Evolutionary conservation across 78 protist genomes (phyloP).

Genomic region (Pigoraptor vietnamica): DNA sequence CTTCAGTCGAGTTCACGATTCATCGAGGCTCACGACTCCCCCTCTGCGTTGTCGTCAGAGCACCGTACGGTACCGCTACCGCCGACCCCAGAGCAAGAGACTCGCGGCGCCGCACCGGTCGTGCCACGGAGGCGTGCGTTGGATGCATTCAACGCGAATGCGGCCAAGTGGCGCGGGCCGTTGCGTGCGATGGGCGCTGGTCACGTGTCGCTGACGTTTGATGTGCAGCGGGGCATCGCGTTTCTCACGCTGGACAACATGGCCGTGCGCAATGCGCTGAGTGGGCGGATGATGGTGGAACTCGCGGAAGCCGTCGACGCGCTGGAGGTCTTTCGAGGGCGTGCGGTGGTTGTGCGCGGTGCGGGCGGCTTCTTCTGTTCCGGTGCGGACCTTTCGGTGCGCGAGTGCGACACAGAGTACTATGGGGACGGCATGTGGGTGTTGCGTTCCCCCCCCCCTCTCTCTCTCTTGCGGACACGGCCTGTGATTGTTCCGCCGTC

Average conservation of each 20-base stretch:
- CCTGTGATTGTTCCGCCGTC: background rate
- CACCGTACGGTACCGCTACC: too few relatives aligned
- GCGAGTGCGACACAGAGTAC: background rate
- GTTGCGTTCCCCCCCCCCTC: background rate
- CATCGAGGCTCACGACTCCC: too few relatives aligned
- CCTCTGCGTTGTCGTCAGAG: too few relatives aligned
- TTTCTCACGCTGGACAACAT: background rate
- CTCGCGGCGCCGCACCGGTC: too few relatives aligned
- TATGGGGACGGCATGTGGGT: background rate
- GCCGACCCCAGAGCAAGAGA: too few relatives aligned
- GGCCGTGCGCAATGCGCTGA: background rate
- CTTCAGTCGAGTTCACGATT: too few relatives aligned
- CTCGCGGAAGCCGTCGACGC: slow-evolving; percentile 13
- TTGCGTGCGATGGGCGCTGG: background rate
- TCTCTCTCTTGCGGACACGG: background rate
- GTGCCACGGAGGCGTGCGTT: too few relatives aligned
- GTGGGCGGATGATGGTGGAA: slow-evolving; percentile 15
- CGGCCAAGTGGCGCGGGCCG: too few relatives aligned
- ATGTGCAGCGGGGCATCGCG: background rate
- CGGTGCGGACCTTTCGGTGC: slow-evolving; percentile 7
- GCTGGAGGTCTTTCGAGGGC: background rate
- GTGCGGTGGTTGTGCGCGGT: slow-evolving; percentile 9
- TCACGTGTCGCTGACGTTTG: background rate
- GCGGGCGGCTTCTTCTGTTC: slow-evolving; percentile 17
- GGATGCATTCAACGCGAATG: too few relatives aligned